Percentiles rank a stretch among this genome's conserved stretches.
Evolutionary conservation across 2,329 filamentous ascomycete species (phyloP).

Genomic region (Pezicula carpinea): DNA sequence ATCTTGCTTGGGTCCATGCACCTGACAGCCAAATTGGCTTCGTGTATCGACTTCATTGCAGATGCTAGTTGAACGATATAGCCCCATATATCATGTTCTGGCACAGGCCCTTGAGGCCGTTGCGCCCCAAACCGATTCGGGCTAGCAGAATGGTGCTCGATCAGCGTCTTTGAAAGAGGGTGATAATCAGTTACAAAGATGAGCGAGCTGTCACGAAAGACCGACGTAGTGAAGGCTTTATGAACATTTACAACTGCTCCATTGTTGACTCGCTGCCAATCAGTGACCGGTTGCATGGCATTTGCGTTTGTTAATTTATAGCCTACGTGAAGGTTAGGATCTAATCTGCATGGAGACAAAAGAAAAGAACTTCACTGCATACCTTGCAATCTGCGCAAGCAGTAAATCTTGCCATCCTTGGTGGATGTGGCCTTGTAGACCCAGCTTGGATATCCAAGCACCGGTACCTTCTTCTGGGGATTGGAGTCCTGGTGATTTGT

Average conservation of each 20-base stretch:
- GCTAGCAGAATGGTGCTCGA: conserved; percentile 67
- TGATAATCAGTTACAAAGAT: conserved; percentile 94
- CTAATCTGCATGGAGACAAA: not conserved
- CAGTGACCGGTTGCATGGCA: conserved; percentile 78
- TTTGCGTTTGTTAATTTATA: conserved; percentile 86
- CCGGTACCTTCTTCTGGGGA: conserved; percentile 69
- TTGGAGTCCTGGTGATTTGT: conserved; percentile 50
- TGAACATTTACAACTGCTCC: conserved; percentile 80
- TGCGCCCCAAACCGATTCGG: conserved; percentile 33
- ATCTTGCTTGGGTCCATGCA: conserved; percentile 87
- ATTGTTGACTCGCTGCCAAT: conserved; percentile 83
- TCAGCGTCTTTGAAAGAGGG: conserved; percentile 82
- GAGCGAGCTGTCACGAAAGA: conserved; percentile 90
- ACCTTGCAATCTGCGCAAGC: conserved; percentile 80
- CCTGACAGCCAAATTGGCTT: conserved; percentile 73
- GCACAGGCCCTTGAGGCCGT: conserved; percentile 36
- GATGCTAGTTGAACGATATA: conserved; percentile 91
- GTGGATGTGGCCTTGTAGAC: conserved; percentile 89
- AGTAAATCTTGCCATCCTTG: conserved; percentile 87
- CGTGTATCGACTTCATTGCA: conserved; percentile 81
- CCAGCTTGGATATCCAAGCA: conserved; percentile 89
- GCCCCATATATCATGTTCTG: conserved; percentile 79
- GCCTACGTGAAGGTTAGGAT: conserved; percentile 38
- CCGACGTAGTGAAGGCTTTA: conserved; percentile 88
- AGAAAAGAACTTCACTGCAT: conserved; percentile 14